phyloP scores from a whole-genome alignment of 441 rosid genomes.

The Bruguiera hainesii region DNA sequence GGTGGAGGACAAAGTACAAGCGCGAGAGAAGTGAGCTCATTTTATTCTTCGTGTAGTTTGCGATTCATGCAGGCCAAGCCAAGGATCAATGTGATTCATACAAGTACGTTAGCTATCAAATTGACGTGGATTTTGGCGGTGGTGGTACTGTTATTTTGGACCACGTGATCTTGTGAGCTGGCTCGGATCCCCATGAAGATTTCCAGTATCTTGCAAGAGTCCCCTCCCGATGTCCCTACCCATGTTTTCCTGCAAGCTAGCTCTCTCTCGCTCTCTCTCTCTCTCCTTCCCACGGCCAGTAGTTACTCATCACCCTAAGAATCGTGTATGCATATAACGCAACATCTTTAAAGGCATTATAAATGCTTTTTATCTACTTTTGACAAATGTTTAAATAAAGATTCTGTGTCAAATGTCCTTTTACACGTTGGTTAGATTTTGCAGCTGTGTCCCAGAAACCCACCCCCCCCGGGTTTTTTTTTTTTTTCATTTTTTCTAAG shows the following conservation, averaged over 20 bases:
- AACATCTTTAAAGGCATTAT: background rate
- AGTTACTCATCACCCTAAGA: background rate
- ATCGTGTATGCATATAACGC: background rate
- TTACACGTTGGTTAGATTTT: no score
- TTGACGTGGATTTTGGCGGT: background rate
- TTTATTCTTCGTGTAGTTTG: no score
- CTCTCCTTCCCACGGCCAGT: background rate
- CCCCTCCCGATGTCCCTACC: background rate
- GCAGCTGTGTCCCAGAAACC: no score
- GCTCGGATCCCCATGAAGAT: conserved; percentile 1
- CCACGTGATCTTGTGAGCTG: conserved; percentile 1
- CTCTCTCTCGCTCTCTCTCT: background rate
- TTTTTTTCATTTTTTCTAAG: no score
- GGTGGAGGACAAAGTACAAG: no score
- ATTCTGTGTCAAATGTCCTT: no score
- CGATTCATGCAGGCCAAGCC: no score
- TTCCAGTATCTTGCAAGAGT: background rate
- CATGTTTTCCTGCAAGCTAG: background rate
- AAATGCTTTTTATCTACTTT: background rate
- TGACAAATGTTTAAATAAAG: background rate
- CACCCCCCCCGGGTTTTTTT: accelerated
- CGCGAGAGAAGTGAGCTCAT: no score
- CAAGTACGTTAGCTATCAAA: background rate
- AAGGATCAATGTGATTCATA: no score
- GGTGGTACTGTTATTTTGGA: background rate